Evolutionary conservation across 2,329 filamentous ascomycete genomes (phyloP).

Genomic region (Tolypocladium pustulatum): DNA sequence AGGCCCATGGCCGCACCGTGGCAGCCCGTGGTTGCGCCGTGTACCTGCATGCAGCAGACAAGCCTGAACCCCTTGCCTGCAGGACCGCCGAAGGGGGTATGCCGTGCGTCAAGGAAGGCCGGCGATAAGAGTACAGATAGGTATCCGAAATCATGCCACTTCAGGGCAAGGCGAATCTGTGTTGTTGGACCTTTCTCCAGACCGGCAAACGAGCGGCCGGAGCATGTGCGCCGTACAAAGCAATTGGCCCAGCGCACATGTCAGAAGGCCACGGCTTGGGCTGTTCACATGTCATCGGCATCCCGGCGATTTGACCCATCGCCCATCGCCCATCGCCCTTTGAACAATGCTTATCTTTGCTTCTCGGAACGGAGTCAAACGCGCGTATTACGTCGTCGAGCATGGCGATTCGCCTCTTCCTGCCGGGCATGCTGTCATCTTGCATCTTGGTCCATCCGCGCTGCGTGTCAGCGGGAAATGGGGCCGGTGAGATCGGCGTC

Average conservation of each 20-base stretch:
- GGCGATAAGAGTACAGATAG: not conserved
- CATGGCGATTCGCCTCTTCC: not conserved
- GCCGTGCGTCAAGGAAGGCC: not conserved
- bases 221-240: not conserved
- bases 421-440: not conserved
- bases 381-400: not conserved
- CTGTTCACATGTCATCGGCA: not conserved
- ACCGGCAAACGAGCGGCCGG: not conserved
- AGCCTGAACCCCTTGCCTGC: not conserved
- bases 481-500: not conserved
- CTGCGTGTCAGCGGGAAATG: not conserved
- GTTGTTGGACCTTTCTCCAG: not conserved
- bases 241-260: not conserved
- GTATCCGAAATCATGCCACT: not conserved
- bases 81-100: not conserved
- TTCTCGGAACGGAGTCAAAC: not conserved
- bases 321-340: not conserved
- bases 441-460: not conserved
- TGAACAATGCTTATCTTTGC: too few species aligned
- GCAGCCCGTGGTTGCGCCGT: not conserved
- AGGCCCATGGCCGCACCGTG: not conserved
- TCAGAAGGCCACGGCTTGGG: not conserved
- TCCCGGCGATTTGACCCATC: not conserved
- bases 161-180: not conserved
- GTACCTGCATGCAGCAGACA: not conserved